These are phyloP conservation scores for Dujonia santamariae DNA, from an alignment of 1,139 yeast genomes.

Conservation along the genomic window DNA sequence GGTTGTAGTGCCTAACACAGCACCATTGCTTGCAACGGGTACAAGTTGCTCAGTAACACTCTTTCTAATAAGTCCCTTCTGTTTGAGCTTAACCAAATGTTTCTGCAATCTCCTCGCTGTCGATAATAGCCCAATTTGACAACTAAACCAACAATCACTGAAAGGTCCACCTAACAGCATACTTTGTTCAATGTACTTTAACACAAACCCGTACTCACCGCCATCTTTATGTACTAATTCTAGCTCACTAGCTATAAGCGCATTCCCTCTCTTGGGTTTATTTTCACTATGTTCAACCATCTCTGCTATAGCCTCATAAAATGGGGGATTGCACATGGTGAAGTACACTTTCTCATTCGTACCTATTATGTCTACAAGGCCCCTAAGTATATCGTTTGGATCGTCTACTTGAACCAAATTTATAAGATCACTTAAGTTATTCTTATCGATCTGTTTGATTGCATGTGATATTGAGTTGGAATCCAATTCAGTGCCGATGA, in stretches of 20 bases:
- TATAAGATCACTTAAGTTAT: neutral
- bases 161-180: conserved; percentile 9
- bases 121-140: conserved; percentile 17
- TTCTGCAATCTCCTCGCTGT: conserved; percentile 11
- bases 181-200: conserved; percentile 14
- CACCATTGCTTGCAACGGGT: conserved; percentile 2
- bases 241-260: conserved; percentile 11
- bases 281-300: conserved; percentile 7
- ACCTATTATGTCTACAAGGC: conserved; percentile 1
- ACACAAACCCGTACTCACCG: conserved; percentile 18
- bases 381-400: conserved; percentile 1
- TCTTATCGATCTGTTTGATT: conserved; percentile 1
- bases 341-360: conserved; percentile 10
- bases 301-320: conserved; percentile 14
- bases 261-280: conserved; percentile 13
- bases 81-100: conserved; percentile 7
- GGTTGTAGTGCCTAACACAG: conserved; percentile 12
- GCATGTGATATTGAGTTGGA: conserved; percentile 13
- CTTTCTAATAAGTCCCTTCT: conserved; percentile 7
- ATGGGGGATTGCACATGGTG: conserved; percentile 23
- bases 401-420: conserved; percentile 1
- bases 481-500: conserved; percentile 18
- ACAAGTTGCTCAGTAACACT: conserved; percentile 9
- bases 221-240: conserved; percentile 16
- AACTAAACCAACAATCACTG: conserved; percentile 17